phyloP scores from a whole-genome alignment of 2,329 filamentous ascomycete genomes.

The Aspergillus fumigatiaffinis region DNA sequence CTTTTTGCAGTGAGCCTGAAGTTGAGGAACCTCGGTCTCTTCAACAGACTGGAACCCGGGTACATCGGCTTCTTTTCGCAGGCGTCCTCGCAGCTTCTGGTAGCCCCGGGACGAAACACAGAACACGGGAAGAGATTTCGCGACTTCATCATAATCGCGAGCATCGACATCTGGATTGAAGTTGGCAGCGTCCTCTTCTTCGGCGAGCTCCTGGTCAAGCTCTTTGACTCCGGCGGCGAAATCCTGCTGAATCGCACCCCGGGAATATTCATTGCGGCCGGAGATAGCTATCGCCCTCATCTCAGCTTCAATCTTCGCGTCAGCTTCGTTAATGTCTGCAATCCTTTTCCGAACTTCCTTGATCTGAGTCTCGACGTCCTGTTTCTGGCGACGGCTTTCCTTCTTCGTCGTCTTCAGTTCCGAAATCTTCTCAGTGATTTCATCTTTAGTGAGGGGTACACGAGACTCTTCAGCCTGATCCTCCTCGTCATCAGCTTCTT shows the following conservation, averaged over 20 bases:
- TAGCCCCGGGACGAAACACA: constrained; percentile 62
- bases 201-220: constrained; percentile 1
- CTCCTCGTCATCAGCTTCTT: not conserved
- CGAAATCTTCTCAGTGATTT: not conserved
- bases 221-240: constrained; percentile 1
- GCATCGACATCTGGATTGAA: constrained; percentile 48
- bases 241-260: constrained; percentile 2
- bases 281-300: constrained; percentile 27
- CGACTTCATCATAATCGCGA: constrained; percentile 58
- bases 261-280: constrained; percentile 8
- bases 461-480: constrained; percentile 10
- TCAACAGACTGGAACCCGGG: constrained; percentile 50
- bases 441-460: not conserved
- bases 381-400: not conserved
- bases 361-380: not conserved
- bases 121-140: constrained; percentile 56
- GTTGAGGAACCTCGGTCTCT: constrained; percentile 57
- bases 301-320: constrained; percentile 11
- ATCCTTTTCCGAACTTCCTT: not conserved
- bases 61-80: constrained; percentile 50
- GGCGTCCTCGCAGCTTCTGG: constrained; percentile 56
- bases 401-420: not conserved
- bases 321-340: not conserved
- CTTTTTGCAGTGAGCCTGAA: constrained; percentile 57
- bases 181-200: not conserved